Evolutionary conservation across 2,329 filamentous ascomycete species (phyloP).

Genomic region (Trichoderma aggressivum): DNA sequence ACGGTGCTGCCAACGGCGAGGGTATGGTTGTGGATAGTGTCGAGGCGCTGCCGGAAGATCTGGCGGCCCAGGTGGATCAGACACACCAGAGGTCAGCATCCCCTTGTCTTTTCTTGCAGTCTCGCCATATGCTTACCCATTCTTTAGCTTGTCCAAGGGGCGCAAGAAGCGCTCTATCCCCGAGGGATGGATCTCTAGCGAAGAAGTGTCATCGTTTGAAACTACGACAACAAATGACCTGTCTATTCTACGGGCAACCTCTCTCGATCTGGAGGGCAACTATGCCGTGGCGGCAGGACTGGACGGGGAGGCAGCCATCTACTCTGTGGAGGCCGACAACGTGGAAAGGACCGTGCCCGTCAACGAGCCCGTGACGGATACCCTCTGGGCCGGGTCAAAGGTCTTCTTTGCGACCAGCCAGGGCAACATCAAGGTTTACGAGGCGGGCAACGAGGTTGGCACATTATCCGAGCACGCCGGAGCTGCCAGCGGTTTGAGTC

Average conservation of each 20-base stretch:
- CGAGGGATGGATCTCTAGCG: slow-evolving; percentile 75
- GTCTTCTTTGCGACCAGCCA: slow-evolving; percentile 71
- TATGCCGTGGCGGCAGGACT: slow-evolving; percentile 71
- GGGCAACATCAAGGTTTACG: slow-evolving; percentile 76
- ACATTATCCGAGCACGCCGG: slow-evolving; percentile 81
- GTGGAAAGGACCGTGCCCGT: slow-evolving; percentile 65
- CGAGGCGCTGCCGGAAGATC: slow-evolving; percentile 67
- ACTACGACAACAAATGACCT: slow-evolving; percentile 44
- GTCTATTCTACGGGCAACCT: slow-evolving; percentile 47
- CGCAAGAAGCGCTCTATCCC: slow-evolving; percentile 87
- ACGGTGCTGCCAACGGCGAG: slow-evolving; percentile 60
- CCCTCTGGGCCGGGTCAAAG: slow-evolving; percentile 63
- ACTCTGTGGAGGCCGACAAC: slow-evolving; percentile 66
- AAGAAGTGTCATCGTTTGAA: slow-evolving; percentile 58
- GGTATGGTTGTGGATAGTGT: slow-evolving; percentile 86
- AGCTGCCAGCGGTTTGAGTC: slow-evolving; percentile 68
- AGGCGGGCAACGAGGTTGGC: slow-evolving; percentile 65
- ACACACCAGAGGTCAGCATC: slow-evolving; percentile 69
- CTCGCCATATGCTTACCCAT: slow-evolving; percentile 19
- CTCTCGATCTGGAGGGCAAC: slow-evolving; percentile 52
- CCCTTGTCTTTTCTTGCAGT: neutral
- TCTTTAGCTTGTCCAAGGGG: slow-evolving; percentile 72
- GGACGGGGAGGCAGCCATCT: slow-evolving; percentile 72
- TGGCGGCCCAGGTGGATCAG: slow-evolving; percentile 71
- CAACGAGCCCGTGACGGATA: slow-evolving; percentile 64